A percentile compares a stretch with the other conserved stretches of the same genome.
phyloP scores from a whole-genome alignment of 2,329 filamentous ascomycete species.

The Zymoseptoria ardabiliae region DNA sequence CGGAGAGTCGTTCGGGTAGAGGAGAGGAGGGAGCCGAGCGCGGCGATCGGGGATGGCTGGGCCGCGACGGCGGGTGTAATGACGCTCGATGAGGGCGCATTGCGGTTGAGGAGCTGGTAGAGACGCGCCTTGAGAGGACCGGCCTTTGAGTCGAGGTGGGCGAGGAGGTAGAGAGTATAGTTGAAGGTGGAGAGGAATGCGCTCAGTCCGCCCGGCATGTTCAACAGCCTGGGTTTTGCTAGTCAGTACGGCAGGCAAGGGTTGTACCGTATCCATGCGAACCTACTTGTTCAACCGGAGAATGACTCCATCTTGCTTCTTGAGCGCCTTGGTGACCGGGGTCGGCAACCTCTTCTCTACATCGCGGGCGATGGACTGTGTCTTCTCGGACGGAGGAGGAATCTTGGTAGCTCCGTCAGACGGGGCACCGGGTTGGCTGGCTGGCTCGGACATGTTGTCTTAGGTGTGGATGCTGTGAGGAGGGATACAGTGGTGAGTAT shows the following conservation, averaged over 20 bases:
- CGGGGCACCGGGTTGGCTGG: conserved; percentile 31
- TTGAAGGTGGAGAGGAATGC: conserved; percentile 42
- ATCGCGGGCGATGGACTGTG: conserved; percentile 21
- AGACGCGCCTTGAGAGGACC: conserved; percentile 20
- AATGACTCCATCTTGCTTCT: conserved; percentile 33
- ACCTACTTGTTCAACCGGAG: conserved; percentile 41
- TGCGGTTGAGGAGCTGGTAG: conserved; percentile 27
- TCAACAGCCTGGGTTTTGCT: conserved; percentile 31
- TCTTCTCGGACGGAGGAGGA: conserved; percentile 25
- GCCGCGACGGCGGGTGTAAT: conserved; percentile 12
- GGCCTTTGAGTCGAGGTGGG: conserved; percentile 1
- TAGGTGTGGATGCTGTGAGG: background rate
- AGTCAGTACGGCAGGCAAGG: conserved; percentile 1
- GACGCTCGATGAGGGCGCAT: conserved; percentile 10
- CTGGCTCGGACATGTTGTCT: conserved; percentile 32
- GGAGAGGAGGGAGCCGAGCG: conserved; percentile 34
- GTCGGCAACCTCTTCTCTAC: conserved; percentile 22
- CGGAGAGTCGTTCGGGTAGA: conserved; percentile 39
- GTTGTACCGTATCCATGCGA: background rate
- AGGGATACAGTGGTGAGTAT: background rate
- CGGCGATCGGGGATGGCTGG: conserved; percentile 25
- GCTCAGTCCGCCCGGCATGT: conserved; percentile 38
- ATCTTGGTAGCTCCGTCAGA: conserved; percentile 27
- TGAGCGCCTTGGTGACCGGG: conserved; percentile 23
- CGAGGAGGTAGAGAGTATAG: conserved; percentile 5